Evolutionary conservation across 768 basidiomycete genomes (phyloP).

Genomic region (Dioszegia hungarica): DNA sequence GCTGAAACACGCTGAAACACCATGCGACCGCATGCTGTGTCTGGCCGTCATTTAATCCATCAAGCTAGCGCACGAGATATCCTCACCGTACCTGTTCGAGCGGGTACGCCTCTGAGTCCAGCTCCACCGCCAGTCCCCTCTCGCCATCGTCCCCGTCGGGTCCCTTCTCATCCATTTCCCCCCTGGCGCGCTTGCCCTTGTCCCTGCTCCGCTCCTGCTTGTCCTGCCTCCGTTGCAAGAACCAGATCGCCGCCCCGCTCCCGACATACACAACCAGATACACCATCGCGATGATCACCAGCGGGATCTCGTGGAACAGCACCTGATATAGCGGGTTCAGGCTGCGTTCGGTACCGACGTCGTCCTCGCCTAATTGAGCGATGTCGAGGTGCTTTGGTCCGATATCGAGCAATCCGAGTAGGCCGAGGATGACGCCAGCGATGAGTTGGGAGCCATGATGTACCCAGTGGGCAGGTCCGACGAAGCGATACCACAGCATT

Average conservation of each 20-base stretch:
- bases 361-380: neutral
- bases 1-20: no score
- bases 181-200: neutral
- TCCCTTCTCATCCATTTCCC: neutral
- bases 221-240: neutral
- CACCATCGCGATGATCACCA: constrained; percentile 4
- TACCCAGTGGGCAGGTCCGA: constrained; percentile 15
- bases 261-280: constrained; percentile 1
- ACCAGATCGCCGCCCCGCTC: constrained; percentile 2
- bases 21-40: no score
- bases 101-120: no score
- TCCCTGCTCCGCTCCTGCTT: neutral
- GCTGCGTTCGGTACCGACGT: neutral
- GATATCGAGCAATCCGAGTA: constrained; percentile 31
- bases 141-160: no score
- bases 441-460: constrained; percentile 13
- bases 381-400: constrained; percentile 19
- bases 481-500: constrained; percentile 25
- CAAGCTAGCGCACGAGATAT: no score
- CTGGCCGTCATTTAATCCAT: no score
- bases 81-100: no score
- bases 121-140: no score
- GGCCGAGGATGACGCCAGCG: constrained; percentile 14
- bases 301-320: neutral
- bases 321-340: constrained; percentile 18